phyloP scores from a whole-genome alignment of 768 basidiomycete species.

The Termitomyces heimii region DNA sequence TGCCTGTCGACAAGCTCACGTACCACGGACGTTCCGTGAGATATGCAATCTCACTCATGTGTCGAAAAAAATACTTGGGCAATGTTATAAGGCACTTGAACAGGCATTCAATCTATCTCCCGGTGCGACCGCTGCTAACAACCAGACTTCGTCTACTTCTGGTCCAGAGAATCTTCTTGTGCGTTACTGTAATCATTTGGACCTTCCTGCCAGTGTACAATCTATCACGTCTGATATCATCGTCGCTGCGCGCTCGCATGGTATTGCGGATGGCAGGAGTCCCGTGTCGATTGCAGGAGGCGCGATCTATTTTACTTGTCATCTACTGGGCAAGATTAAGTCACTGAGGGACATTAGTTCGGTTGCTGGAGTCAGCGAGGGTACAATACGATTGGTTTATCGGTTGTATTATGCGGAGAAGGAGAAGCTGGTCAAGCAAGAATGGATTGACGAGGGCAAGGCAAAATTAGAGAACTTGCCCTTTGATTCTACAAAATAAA shows the following conservation, averaged over 20 bases:
- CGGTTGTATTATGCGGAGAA: slow-evolving; percentile 66
- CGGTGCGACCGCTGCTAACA: slow-evolving; percentile 54
- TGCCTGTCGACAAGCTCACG: slow-evolving; percentile 91
- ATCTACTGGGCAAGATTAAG: slow-evolving; percentile 70
- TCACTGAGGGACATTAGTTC: slow-evolving; percentile 80
- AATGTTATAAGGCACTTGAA: slow-evolving; percentile 87
- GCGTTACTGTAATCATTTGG: slow-evolving; percentile 93
- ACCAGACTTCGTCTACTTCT: slow-evolving; percentile 42
- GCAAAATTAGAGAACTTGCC: slow-evolving; percentile 47
- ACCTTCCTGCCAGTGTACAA: slow-evolving; percentile 77
- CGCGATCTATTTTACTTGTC: slow-evolving; percentile 90
- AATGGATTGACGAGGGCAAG: slow-evolving; percentile 81
- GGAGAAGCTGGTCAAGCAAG: slow-evolving; percentile 77
- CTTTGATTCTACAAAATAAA: slow-evolving; percentile 32
- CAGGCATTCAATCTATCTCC: slow-evolving; percentile 84
- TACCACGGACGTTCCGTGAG: slow-evolving; percentile 94
- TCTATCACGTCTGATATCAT: slow-evolving; percentile 82
- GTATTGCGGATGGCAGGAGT: slow-evolving; percentile 89
- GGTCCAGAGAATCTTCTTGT: slow-evolving; percentile 85
- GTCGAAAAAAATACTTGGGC: slow-evolving; percentile 91
- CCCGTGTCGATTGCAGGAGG: slow-evolving; percentile 99
- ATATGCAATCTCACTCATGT: slow-evolving; percentile 92
- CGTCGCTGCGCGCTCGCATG: slow-evolving; percentile 69
- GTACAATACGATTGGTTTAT: slow-evolving; percentile 91
- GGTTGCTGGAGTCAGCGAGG: slow-evolving; percentile 93